phyloP scores from a whole-genome alignment of 202 grass and related monocot species.

The Bolboschoenoplectus hybrid region DNA sequence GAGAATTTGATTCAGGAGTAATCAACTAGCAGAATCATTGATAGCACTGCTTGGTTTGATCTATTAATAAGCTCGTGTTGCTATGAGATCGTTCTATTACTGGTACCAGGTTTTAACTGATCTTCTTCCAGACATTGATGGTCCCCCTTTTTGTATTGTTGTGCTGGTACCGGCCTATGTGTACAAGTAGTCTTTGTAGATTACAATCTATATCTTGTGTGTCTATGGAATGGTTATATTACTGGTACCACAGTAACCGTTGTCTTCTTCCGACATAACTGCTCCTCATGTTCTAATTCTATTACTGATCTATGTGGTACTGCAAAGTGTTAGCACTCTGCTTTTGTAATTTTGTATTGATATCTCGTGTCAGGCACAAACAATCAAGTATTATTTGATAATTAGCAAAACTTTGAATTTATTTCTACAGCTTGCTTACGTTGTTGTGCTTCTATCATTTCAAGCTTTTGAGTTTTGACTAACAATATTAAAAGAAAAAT shows the following conservation, averaged over 20 bases:
- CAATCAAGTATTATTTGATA: not conserved
- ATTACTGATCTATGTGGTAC: not conserved
- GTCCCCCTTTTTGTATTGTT: constrained; percentile 9
- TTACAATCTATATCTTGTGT: not conserved
- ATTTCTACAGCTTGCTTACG: not conserved
- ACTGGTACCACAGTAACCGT: not conserved
- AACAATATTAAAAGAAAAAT: not conserved
- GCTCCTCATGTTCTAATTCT: not conserved
- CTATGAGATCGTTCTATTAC: not conserved
- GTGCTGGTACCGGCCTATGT: not conserved
- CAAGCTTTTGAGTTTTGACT: constrained; percentile 13
- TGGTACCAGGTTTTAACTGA: not conserved
- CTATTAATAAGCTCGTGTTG: not conserved
- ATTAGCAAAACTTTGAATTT: not conserved
- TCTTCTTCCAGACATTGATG: not conserved
- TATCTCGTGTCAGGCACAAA: no score
- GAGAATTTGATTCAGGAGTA: not conserved
- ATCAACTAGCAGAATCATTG: not conserved
- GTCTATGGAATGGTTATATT: not conserved
- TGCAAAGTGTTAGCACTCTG: not conserved
- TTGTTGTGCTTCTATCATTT: constrained; percentile 15
- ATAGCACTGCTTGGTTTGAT: not conserved
- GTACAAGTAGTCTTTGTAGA: not conserved
- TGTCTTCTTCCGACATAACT: not conserved
- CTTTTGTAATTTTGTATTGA: not conserved